Conservation (phyloP, 2,329 filamentous ascomycete genomes). For the Neodidymelliopsis sp. region DNA sequence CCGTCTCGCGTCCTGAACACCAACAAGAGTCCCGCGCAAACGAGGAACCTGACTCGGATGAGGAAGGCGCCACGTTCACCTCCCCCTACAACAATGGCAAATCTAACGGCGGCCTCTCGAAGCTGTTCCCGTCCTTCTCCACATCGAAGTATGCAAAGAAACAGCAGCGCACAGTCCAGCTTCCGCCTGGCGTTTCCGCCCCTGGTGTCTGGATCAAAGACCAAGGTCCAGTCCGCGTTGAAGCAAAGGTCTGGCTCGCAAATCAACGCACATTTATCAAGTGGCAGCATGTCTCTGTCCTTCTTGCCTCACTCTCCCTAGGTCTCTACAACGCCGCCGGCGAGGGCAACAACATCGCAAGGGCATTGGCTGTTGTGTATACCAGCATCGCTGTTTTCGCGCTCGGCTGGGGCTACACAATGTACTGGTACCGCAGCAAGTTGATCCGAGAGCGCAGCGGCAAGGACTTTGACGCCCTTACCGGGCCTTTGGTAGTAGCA, state of each 20-base stretch:
- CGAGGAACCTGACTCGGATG: slow-evolving; percentile 58
- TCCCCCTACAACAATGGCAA: slow-evolving; percentile 41
- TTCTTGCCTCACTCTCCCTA: slow-evolving; percentile 83
- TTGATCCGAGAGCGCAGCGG: slow-evolving; percentile 88
- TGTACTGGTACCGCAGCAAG: slow-evolving; percentile 76
- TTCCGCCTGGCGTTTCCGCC: slow-evolving; percentile 88
- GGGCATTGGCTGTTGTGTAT: slow-evolving; percentile 82
- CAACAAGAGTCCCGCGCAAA: slow-evolving; percentile 48
- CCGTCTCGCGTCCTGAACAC: slow-evolving; percentile 24
- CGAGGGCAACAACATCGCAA: slow-evolving; percentile 73
- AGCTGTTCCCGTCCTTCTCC: slow-evolving; percentile 83
- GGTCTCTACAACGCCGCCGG: slow-evolving; percentile 90
- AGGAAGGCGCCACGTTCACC: slow-evolving; percentile 52
- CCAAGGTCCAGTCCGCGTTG: slow-evolving; percentile 86
- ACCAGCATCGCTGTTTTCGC: slow-evolving; percentile 83
- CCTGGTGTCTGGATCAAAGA: slow-evolving; percentile 94
- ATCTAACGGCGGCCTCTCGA: slow-evolving; percentile 65
- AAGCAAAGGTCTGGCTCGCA: slow-evolving; percentile 98
- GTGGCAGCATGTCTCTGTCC: slow-evolving; percentile 93
- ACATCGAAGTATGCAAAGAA: slow-evolving; percentile 70
- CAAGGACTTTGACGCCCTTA: slow-evolving; percentile 89
- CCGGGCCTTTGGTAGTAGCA: slow-evolving; percentile 85
- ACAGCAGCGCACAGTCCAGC: slow-evolving; percentile 58
- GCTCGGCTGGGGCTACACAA: slow-evolving; percentile 84
- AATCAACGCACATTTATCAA: slow-evolving; percentile 99